phyloP scores from a whole-genome alignment of 2,329 filamentous ascomycete genomes.

The Biscogniauxia marginata region DNA sequence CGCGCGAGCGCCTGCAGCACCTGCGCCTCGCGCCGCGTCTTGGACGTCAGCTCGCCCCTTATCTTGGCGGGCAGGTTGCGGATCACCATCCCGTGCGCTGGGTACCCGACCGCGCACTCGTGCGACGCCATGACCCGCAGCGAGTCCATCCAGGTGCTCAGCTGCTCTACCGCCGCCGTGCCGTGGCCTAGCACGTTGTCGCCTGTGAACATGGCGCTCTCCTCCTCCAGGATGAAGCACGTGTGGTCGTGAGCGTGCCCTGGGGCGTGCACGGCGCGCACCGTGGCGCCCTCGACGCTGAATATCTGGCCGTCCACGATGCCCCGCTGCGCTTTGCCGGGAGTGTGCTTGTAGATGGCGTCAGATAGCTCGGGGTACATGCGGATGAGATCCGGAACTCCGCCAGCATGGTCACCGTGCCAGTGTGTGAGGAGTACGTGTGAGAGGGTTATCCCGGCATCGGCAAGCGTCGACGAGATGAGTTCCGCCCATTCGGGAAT shows the following conservation, averaged over 20 bases:
- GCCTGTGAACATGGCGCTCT: slow-evolving; percentile 80
- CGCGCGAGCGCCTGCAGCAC: slow-evolving; percentile 59
- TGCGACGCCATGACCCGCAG: slow-evolving; percentile 54
- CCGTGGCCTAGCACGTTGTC: slow-evolving; percentile 86
- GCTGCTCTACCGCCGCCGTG: slow-evolving; percentile 77
- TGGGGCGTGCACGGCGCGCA: slow-evolving; percentile 39
- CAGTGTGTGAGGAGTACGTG: slow-evolving; percentile 82
- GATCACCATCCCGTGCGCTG: slow-evolving; percentile 79
- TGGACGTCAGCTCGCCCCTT: slow-evolving; percentile 74
- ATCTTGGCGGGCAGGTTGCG: slow-evolving; percentile 71
- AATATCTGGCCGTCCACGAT: slow-evolving; percentile 55
- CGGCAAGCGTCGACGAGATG: slow-evolving; percentile 32
- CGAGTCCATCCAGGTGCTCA: slow-evolving; percentile 58
- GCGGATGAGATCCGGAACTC: slow-evolving; percentile 65
- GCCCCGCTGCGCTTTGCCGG: slow-evolving; percentile 47
- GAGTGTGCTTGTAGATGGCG: slow-evolving; percentile 64
- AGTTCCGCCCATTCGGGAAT: slow-evolving; percentile 54
- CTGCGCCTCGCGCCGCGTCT: slow-evolving; percentile 74
- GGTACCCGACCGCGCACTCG: slow-evolving; percentile 69
- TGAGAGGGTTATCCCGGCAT: slow-evolving; percentile 33
- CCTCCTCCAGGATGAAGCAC: slow-evolving; percentile 71
- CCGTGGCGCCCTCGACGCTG: slow-evolving; percentile 40
- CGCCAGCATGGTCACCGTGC: slow-evolving; percentile 82
- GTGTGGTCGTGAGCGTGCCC: slow-evolving; percentile 81
- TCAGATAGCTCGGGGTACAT: slow-evolving; percentile 55